Conservation (phyloP, 768 basidiomycete genomes). For the Suillus weaverae region DNA sequence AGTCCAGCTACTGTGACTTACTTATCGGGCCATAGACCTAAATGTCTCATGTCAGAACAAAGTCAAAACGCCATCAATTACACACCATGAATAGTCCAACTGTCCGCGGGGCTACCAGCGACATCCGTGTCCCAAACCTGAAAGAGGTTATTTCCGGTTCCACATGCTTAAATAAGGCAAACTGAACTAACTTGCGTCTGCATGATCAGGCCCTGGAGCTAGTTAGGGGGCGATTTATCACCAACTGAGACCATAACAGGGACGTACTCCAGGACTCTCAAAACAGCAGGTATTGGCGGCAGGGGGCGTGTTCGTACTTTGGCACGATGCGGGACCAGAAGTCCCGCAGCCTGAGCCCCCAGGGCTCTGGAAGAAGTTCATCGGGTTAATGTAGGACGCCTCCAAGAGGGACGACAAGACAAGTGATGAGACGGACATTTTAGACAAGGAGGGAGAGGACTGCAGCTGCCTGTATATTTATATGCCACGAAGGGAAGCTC, state of each 20-base stretch:
- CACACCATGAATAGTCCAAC: conserved; percentile 77
- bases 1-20: conserved; percentile 26
- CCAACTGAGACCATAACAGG: neutral
- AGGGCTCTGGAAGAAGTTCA: conserved; percentile 33
- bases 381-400: conserved; percentile 21
- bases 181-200: conserved; percentile 51
- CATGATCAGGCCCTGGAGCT: conserved; percentile 53
- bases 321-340: conserved; percentile 52
- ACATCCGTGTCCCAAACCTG: conserved; percentile 77
- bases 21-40: conserved; percentile 70
- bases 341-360: conserved; percentile 53
- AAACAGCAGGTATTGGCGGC: conserved; percentile 61
- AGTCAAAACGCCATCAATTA: conserved; percentile 9
- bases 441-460: neutral
- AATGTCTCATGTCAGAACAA: neutral
- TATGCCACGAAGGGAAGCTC: neutral
- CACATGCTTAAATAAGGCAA: neutral
- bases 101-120: conserved; percentile 58
- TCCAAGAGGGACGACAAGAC: conserved; percentile 22
- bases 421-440: conserved; percentile 10
- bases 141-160: neutral
- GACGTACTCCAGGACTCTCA: conserved; percentile 61
- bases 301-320: conserved; percentile 38
- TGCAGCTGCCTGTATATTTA: neutral
- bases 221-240: conserved; percentile 1